phyloP scores from a whole-genome alignment of 2,329 filamentous ascomycete genomes.

The Fusarium duplospermum region DNA sequence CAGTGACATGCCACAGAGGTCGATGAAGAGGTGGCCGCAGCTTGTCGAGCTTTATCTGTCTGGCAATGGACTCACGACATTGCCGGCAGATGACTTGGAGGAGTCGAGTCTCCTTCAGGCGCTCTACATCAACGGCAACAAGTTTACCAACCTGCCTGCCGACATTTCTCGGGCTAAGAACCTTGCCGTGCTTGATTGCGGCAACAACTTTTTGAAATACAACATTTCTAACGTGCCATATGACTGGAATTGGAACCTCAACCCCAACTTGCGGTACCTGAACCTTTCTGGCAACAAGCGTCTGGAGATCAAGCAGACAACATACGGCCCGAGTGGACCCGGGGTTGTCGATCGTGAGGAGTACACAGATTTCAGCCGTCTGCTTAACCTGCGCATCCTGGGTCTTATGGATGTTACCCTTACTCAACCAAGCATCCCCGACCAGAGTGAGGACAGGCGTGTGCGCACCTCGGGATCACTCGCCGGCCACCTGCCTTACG shows the following conservation, averaged over 20 bases:
- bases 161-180: constrained; percentile 95
- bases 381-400: constrained; percentile 85
- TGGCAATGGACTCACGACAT: constrained; percentile 89
- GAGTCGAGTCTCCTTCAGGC: constrained; percentile 88
- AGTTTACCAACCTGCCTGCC: constrained; percentile 95
- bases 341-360: constrained; percentile 68
- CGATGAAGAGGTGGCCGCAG: constrained; percentile 89
- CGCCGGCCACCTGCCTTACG: constrained; percentile 91
- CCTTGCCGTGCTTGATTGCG: constrained; percentile 90
- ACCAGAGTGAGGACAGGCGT: constrained; percentile 93
- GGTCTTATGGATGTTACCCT: constrained; percentile 98
- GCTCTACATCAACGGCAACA: constrained; percentile 96
- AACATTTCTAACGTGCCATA: constrained; percentile 99
- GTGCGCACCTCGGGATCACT: constrained; percentile 96
- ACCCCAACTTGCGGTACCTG: constrained; percentile 92
- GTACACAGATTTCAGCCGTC: constrained; percentile 88
- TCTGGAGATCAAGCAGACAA: constrained; percentile 83
- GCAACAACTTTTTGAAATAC: constrained; percentile 95
- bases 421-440: constrained; percentile 91
- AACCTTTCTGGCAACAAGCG: constrained; percentile 98
- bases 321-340: constrained; percentile 59
- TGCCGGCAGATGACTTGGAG: constrained; percentile 94
- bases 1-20: constrained; percentile 89
- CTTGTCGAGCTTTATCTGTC: constrained; percentile 94
- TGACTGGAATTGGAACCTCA: constrained; percentile 99